Base-by-base conservation (phyloP, 1,284 basidiomycete genomes). In the Trametes pubescens region DNA sequence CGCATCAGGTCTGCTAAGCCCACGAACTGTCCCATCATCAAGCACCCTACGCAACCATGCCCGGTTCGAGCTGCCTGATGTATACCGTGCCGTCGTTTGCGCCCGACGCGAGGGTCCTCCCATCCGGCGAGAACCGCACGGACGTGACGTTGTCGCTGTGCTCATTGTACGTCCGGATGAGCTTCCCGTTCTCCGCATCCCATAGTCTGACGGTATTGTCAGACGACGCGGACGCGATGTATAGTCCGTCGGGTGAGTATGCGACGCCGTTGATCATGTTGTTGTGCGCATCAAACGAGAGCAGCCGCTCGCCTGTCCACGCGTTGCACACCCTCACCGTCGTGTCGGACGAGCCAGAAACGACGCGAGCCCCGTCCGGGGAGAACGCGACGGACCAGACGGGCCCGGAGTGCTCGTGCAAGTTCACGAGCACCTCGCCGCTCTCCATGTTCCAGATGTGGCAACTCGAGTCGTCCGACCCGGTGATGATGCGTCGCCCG, bases 181-280 rank as follows among this genome's bases (percentile, higher is more conserved):
- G 16, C 24, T 43, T 40, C 8, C 69, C 66, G 49, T 56, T 68
- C 13, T 11, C 26, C 46, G 51, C 34, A 37, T 69, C 44, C 73
- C 74, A 75, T 35, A 76, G 49, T 38, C 68, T 60, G 21, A 75
- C 64, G 35, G 72, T 70, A 21, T 60, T 61, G 56, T 76, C 74
- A 14, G 44, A 51, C 9, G 65, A 69, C 21, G 67, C 72, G n/a
- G 68, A 72, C n/a, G 65, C 62, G 60, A 70, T 56, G 38, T 47
- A 58, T 29, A 37, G 26, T 13, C 72, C 71, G 51, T 72, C 67
- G 2, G 68, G 65, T 16, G 72, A 72, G 62, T 69, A 71, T 32
- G 64, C 65, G 2, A 72, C 70, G 18, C 66, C 62, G 29, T 61
- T 67, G 24, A 72, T 61, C 47, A 55, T 54, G 46, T 47, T 64